These are phyloP conservation scores for Neurospora tetrasperma DNA, from an alignment of 495 filamentous ascomycete species.

Conservation along the genomic window DNA sequence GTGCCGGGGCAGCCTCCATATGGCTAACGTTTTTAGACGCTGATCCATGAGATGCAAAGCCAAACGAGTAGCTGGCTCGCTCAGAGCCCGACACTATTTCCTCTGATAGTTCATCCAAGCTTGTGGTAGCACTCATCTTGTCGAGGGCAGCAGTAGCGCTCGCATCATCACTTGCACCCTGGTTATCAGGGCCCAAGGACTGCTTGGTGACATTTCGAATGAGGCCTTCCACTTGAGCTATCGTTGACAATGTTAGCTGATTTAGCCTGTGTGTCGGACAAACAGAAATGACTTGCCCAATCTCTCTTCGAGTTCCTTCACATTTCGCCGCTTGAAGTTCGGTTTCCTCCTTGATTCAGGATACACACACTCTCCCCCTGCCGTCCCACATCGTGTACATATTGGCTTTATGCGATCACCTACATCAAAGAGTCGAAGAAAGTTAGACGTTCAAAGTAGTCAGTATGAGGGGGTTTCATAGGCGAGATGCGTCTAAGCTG, in stretches of 20 bases:
- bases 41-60: not conserved
- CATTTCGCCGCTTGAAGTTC: constrained; percentile 78
- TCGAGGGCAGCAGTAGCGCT: not conserved
- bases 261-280: not conserved
- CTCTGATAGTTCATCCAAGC: not conserved
- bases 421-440: constrained; percentile 8
- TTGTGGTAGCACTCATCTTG: not conserved
- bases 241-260: constrained; percentile 1
- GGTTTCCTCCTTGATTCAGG: constrained; percentile 81
- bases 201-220: constrained; percentile 26
- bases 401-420: constrained; percentile 53
- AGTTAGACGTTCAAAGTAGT: not conserved
- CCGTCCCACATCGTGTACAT: constrained; percentile 62
- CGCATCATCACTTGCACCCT: not conserved
- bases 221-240: constrained; percentile 39
- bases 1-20: not conserved
- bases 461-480: not conserved
- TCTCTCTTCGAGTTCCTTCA: constrained; percentile 73
- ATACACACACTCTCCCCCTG: constrained; percentile 65
- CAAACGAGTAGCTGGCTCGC: not conserved
- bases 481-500: not conserved
- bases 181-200: not conserved
- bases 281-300: constrained; percentile 42
- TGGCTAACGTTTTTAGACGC: not conserved
- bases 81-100: not conserved